Conservation (phyloP, 169 alveolate species). For the Plasmodium malariae region DNA sequence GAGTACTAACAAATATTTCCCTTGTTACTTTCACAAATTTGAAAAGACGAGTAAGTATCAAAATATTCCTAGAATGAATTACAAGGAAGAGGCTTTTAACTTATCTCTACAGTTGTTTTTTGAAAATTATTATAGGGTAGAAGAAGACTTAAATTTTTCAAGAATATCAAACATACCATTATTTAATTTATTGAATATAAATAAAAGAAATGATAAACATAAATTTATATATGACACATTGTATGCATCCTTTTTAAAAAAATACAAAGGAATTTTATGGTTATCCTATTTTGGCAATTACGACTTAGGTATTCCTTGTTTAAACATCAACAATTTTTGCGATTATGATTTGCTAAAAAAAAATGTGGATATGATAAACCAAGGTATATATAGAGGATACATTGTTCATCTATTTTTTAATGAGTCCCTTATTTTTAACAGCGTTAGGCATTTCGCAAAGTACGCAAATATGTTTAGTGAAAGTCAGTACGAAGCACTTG, state of each 20-base stretch:
- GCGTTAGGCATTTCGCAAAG: conserved; percentile 78
- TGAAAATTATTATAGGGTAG: conserved; percentile 78
- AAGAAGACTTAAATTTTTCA: conserved; percentile 81
- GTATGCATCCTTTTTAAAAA: conserved; percentile 79
- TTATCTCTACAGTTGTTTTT: conserved; percentile 78
- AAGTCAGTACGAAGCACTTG: not conserved
- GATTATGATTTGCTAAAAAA: conserved; percentile 82
- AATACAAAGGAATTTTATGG: conserved; percentile 82
- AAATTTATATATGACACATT: conserved; percentile 82
- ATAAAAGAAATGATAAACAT: conserved; percentile 76
- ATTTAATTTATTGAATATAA: conserved; percentile 71
- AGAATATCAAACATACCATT: conserved; percentile 82
- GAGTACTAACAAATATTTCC: conserved; percentile 77
- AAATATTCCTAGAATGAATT: conserved; percentile 49
- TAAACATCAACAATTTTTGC: conserved; percentile 69
- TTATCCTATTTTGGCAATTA: conserved; percentile 78
- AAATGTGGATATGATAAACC: conserved; percentile 69
- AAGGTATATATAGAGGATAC: conserved; percentile 84
- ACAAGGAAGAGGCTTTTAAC: conserved; percentile 68
- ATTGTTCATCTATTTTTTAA: conserved; percentile 83
- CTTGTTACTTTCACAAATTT: conserved; percentile 77
- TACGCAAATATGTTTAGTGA: conserved; percentile 49
- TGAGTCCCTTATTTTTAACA: conserved; percentile 84
- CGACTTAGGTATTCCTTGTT: conserved; percentile 75
- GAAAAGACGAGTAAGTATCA: conserved; percentile 77